Evolutionary conservation across 331 rosid genomes (phyloP).

Genomic region (Malus hybrid): DNA sequence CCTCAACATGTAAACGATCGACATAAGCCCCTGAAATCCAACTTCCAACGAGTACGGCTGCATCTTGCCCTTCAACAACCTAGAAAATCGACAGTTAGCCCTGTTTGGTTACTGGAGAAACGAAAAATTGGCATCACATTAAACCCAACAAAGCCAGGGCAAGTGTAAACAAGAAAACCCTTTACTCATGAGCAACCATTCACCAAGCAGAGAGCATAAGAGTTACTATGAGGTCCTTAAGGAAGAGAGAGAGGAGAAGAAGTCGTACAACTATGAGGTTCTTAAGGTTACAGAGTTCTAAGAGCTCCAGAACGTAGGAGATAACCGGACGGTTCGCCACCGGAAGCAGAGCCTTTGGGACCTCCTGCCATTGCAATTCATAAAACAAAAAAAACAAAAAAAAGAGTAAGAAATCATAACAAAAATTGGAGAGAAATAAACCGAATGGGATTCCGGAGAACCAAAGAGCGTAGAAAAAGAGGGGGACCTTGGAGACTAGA

Average conservation of each 20-base stretch:
- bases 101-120: not conserved
- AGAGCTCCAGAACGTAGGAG: constrained; percentile 76
- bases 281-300: constrained; percentile 79
- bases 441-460: not conserved
- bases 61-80: constrained; percentile 95
- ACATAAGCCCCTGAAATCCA: constrained; percentile 88
- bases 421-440: not conserved
- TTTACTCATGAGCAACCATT: not conserved
- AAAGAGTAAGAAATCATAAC: not conserved
- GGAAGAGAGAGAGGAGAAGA: not conserved
- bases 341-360: constrained; percentile 93
- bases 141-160: not conserved
- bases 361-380: constrained; percentile 44
- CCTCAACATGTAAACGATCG: constrained; percentile 91
- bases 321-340: constrained; percentile 87
- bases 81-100: constrained; percentile 15
- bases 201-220: not conserved
- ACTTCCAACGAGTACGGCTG: constrained; percentile 54
- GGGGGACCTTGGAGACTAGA: constrained; percentile 68
- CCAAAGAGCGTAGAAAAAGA: not conserved
- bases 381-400: too few species aligned
- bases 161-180: not conserved
- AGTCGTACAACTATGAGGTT: constrained; percentile 76
- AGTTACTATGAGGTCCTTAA: too few species aligned
- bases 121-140: not conserved